These are phyloP conservation scores for Pleoardoris graminearum DNA, from an alignment of 2,329 filamentous ascomycete species.

Conservation along the genomic window DNA sequence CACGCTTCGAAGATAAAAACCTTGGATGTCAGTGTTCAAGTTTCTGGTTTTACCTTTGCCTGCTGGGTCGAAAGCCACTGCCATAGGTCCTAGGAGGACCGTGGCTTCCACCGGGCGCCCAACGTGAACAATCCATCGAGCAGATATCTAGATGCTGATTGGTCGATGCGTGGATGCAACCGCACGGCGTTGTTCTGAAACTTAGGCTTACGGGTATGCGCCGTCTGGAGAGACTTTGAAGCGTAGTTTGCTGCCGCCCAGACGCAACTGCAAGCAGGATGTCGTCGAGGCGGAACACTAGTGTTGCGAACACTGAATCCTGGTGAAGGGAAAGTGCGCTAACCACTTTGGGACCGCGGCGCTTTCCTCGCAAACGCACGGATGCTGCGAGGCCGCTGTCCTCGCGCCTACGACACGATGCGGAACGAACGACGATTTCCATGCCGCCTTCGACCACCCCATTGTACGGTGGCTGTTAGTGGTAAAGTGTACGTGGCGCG, in stretches of 20 bases:
- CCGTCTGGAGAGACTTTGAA: neutral
- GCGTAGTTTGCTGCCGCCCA: neutral
- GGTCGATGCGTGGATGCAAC: slow-evolving; percentile 9
- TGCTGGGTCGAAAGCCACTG: slow-evolving; percentile 7
- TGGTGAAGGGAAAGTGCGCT: slow-evolving; percentile 1
- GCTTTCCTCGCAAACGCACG: neutral
- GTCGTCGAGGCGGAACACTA: neutral
- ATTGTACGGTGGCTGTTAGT: too few species aligned
- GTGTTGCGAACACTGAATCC: too few species aligned
- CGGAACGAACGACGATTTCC: neutral
- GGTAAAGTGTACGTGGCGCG: too few species aligned
- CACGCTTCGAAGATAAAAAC: neutral
- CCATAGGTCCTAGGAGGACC: neutral
- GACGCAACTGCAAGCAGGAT: neutral
- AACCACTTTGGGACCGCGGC: neutral
- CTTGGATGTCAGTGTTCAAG: slow-evolving; percentile 4
- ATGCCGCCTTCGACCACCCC: too few species aligned
- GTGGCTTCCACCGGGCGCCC: slow-evolving; percentile 13
- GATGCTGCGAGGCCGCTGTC: neutral
- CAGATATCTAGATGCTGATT: slow-evolving; percentile 7
- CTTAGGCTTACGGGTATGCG: too few species aligned
- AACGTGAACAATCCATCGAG: slow-evolving; percentile 24
- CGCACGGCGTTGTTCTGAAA: neutral
- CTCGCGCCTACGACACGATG: slow-evolving; percentile 3
- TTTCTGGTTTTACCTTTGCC: slow-evolving; percentile 26